phyloP scores from a whole-genome alignment of 208 protist genomes.

The Leishmania amazonensis region DNA sequence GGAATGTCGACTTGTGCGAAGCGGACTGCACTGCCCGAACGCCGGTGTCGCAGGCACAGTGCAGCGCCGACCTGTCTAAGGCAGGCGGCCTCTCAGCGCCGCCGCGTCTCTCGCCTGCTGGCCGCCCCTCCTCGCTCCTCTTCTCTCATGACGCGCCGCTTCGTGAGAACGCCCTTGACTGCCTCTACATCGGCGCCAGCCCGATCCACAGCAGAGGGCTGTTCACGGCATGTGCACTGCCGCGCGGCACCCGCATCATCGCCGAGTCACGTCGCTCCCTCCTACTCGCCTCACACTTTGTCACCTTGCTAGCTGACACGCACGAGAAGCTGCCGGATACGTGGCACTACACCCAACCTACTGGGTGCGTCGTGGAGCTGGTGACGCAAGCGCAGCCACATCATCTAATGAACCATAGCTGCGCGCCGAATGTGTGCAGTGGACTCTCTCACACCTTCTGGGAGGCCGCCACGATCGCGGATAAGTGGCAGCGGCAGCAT shows the following conservation, averaged over 20 bases:
- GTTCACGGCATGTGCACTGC: slow-evolving; percentile 42
- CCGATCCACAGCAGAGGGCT: slow-evolving; percentile 73
- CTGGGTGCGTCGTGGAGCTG: slow-evolving; percentile 59
- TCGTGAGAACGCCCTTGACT: slow-evolving; percentile 34
- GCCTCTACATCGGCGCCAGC: slow-evolving; percentile 66
- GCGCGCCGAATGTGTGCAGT: slow-evolving; percentile 60
- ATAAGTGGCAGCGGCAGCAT: not conserved
- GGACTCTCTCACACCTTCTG: slow-evolving; percentile 72
- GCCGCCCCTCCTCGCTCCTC: not conserved
- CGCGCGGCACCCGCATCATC: slow-evolving; percentile 63
- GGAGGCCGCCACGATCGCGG: slow-evolving; percentile 35
- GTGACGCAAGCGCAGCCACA: slow-evolving; percentile 67
- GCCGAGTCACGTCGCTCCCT: slow-evolving; percentile 54
- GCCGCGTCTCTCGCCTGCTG: not conserved
- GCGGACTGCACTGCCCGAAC: not conserved
- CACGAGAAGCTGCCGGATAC: slow-evolving; percentile 69
- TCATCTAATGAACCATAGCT: slow-evolving; percentile 84
- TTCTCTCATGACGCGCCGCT: slow-evolving; percentile 12
- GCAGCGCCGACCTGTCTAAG: not conserved
- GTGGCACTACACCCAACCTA: slow-evolving; percentile 78
- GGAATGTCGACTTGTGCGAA: not conserved
- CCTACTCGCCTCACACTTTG: slow-evolving; percentile 46
- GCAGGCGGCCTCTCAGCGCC: not conserved
- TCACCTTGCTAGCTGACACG: slow-evolving; percentile 62
- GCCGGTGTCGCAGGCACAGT: not conserved